A percentile compares a stretch with the other conserved stretches of the same genome.
phyloP scores from a whole-genome alignment of 495 filamentous ascomycete species.

The Penicillium alfredii region DNA sequence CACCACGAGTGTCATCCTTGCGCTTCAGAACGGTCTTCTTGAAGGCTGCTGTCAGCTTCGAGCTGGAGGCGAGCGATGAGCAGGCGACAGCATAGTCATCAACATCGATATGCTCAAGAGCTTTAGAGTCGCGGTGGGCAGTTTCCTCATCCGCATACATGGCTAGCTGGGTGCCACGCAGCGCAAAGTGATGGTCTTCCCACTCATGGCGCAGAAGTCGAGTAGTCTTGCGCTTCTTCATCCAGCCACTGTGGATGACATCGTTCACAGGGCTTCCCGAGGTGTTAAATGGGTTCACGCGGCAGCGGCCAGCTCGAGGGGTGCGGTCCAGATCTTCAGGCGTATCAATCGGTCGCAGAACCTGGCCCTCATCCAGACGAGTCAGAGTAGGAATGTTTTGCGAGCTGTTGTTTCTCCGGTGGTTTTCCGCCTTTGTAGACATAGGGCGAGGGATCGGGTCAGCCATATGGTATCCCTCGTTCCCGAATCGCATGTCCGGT shows the following conservation, averaged over 20 bases:
- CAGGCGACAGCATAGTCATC: conserved; percentile 95
- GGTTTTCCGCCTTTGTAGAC: conserved; percentile 16
- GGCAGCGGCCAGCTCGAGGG: conserved; percentile 22
- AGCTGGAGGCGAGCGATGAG: conserved; percentile 62
- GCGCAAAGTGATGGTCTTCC: conserved; percentile 82
- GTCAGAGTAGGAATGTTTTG: conserved; percentile 2
- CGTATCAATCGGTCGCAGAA: conserved; percentile 26
- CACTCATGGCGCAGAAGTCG: conserved; percentile 88
- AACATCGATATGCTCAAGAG: conserved; percentile 82
- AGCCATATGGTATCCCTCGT: not conserved
- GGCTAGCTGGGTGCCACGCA: conserved; percentile 74
- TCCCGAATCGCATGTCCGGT: conserved; percentile 70
- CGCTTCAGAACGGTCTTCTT: conserved; percentile 71
- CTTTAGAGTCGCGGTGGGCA: conserved; percentile 38
- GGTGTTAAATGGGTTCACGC: conserved; percentile 20
- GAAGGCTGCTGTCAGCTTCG: conserved; percentile 81
- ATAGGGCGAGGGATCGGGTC: conserved; percentile 16
- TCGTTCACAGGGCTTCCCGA: conserved; percentile 19
- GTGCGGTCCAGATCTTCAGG: conserved; percentile 23
- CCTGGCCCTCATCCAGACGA: conserved; percentile 13
- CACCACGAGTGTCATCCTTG: conserved; percentile 40
- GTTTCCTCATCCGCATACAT: conserved; percentile 67
- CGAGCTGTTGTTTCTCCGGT: conserved; percentile 8
- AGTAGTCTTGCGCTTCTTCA: conserved; percentile 92
- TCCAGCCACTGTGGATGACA: conserved; percentile 69